Percentiles rank a stretch among this genome's conserved stretches.
These are phyloP conservation scores for Amylostereum areolatum DNA, from an alignment of 1,284 basidiomycete genomes.

Conservation along the genomic window DNA sequence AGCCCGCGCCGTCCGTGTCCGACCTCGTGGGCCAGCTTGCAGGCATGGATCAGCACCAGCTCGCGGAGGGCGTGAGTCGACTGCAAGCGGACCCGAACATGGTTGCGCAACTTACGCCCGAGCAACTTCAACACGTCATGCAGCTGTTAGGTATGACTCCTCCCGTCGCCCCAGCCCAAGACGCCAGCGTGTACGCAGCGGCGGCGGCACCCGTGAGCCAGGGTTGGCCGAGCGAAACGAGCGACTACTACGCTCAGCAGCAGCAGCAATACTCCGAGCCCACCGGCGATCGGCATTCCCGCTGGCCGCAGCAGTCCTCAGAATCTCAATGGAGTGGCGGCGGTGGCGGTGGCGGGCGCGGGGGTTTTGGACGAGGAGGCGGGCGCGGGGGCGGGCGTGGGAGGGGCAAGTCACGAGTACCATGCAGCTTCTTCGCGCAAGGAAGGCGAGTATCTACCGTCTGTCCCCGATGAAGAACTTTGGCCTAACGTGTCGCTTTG, in stretches of 20 bases:
- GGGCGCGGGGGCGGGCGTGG: conserved; percentile 52
- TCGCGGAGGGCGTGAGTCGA: conserved; percentile 22
- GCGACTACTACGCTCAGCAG: no score
- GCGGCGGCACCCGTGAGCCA: background rate
- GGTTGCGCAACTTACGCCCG: conserved; percentile 29
- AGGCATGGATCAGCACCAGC: background rate
- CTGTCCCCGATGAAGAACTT: conserved; percentile 30
- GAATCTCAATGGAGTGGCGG: conserved; percentile 23
- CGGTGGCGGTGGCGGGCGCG: conserved; percentile 28
- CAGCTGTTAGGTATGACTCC: conserved; percentile 26
- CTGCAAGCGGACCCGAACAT: conserved; percentile 14
- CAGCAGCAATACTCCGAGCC: no score
- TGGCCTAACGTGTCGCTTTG: conserved; percentile 43
- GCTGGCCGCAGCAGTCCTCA: background rate
- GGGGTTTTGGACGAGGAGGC: conserved; percentile 45
- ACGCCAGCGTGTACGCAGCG: background rate
- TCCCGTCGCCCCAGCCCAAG: conserved; percentile 15
- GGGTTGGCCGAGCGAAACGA: background rate
- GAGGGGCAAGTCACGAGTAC: conserved; percentile 69
- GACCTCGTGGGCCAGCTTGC: conserved; percentile 66
- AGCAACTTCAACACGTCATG: conserved; percentile 60
- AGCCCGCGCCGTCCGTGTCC: conserved; percentile 44
- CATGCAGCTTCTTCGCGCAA: conserved; percentile 81
- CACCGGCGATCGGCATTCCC: conserved; percentile 3
- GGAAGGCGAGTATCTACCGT: conserved; percentile 75